Conservation (phyloP, 208 protist species). For the Leishmania martiniquensis region DNA sequence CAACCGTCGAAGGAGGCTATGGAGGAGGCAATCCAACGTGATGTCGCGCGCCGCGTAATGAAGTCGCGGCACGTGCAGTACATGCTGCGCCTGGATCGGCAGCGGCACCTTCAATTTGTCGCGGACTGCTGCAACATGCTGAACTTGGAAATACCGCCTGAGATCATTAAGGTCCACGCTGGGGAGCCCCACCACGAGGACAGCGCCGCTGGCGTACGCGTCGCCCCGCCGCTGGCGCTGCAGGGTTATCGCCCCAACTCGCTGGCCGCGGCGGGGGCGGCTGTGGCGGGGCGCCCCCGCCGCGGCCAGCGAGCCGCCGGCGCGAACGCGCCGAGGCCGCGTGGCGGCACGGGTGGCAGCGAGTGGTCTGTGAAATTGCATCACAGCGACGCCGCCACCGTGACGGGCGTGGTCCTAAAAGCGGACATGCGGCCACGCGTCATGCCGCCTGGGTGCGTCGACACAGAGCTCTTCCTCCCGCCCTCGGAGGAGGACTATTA, state of each 20-base stretch:
- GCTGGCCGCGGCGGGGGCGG: conserved; percentile 1
- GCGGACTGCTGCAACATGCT: conserved; percentile 76
- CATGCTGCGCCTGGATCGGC: conserved; percentile 55
- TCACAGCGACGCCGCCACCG: conserved; percentile 5
- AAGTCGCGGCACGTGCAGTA: conserved; percentile 47
- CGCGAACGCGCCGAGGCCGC: neutral
- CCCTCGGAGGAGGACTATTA: conserved; percentile 68
- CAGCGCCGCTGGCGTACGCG: neutral
- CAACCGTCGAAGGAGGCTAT: conserved; percentile 20
- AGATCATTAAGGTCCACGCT: conserved; percentile 45
- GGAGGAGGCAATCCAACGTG: conserved; percentile 55
- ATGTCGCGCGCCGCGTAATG: conserved; percentile 56
- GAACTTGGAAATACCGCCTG: conserved; percentile 53
- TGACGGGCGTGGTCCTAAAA: conserved; percentile 14
- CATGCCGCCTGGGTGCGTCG: conserved; percentile 64
- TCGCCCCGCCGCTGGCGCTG: neutral
- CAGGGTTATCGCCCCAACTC: conserved; percentile 12
- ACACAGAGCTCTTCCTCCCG: conserved; percentile 63
- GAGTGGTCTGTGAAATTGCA: neutral
- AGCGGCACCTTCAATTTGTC: conserved; percentile 85
- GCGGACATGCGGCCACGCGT: conserved; percentile 16
- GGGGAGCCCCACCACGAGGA: conserved; percentile 32
- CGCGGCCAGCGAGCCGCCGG: neutral
- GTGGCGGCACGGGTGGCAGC: neutral
- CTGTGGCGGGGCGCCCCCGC: neutral